These are phyloP conservation scores for Prunus armeniaca DNA, from an alignment of 306 rosid genomes.

Conservation along the genomic window DNA sequence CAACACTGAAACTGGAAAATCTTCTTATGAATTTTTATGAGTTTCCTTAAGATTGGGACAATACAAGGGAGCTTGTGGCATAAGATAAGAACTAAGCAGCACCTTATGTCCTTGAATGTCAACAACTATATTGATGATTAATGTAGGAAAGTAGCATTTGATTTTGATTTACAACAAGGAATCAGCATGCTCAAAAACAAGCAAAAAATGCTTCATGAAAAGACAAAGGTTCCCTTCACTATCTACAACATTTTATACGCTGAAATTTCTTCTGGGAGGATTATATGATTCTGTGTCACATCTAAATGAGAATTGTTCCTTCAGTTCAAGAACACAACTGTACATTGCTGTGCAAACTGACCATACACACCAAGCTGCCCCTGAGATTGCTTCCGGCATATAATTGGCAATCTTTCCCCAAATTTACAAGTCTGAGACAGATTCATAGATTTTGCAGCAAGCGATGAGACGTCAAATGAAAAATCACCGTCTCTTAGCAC, in stretches of 20 bases:
- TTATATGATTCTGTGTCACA: not conserved
- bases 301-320: not conserved
- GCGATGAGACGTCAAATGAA: slow-evolving; percentile 35
- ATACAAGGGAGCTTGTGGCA: no score
- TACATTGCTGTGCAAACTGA: slow-evolving; percentile 54
- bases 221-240: slow-evolving; percentile 2
- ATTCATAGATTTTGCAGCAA: slow-evolving; percentile 38
- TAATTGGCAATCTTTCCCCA: slow-evolving; percentile 50
- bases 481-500: slow-evolving; percentile 41
- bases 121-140: not conserved
- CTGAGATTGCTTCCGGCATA: slow-evolving; percentile 47
- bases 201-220: slow-evolving; percentile 3
- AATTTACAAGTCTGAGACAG: slow-evolving; percentile 42
- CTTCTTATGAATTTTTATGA: no score
- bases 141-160: not conserved
- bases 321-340: slow-evolving; percentile 50
- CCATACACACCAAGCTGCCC: slow-evolving; percentile 50
- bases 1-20: no score
- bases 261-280: slow-evolving; percentile 12
- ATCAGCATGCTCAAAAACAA: not conserved
- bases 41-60: no score
- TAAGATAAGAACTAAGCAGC: not conserved
- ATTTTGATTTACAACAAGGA: slow-evolving; percentile 1
- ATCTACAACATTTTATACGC: slow-evolving; percentile 14
- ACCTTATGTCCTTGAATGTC: no score